Conservation (phyloP, 2,329 filamentous ascomycete species). For the Monilinia laxa region DNA sequence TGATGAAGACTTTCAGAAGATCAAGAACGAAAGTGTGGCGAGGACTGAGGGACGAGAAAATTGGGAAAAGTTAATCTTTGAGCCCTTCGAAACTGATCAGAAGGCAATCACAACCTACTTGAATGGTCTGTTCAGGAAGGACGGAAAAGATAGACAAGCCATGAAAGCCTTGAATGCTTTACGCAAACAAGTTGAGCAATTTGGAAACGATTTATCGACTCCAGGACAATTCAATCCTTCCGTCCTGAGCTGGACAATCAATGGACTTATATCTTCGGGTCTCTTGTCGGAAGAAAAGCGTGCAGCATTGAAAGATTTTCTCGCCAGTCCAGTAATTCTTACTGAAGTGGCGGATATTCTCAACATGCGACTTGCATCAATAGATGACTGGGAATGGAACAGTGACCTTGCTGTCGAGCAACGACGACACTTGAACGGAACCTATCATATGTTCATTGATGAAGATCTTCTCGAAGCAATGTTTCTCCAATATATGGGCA, state of each 20-base stretch:
- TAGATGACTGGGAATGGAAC: slow-evolving; percentile 55
- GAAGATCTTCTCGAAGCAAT: slow-evolving; percentile 58
- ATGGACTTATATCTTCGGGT: slow-evolving; percentile 50
- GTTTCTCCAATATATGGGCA: slow-evolving; percentile 54
- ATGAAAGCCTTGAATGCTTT: slow-evolving; percentile 47
- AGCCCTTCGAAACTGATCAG: slow-evolving; percentile 47
- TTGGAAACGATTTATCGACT: slow-evolving; percentile 37
- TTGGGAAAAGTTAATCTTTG: slow-evolving; percentile 59
- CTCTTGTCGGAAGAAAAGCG: slow-evolving; percentile 53
- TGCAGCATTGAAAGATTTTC: slow-evolving; percentile 51
- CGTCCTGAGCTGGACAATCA: slow-evolving; percentile 48
- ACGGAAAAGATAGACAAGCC: slow-evolving; percentile 41
- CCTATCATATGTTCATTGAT: slow-evolving; percentile 60
- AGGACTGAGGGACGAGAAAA: slow-evolving; percentile 49
- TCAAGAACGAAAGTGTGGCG: slow-evolving; percentile 42
- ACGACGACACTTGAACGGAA: slow-evolving; percentile 56
- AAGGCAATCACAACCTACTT: slow-evolving; percentile 51
- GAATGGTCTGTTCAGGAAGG: slow-evolving; percentile 47
- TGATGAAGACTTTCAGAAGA: slow-evolving; percentile 31
- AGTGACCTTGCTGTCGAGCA: slow-evolving; percentile 49
- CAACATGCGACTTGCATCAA: slow-evolving; percentile 53
- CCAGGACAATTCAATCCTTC: slow-evolving; percentile 44
- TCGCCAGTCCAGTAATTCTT: slow-evolving; percentile 49
- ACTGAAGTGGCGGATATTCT: slow-evolving; percentile 57
- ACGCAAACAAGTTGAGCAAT: slow-evolving; percentile 43